phyloP scores from a whole-genome alignment of 164 flowering plant species.

The Sedum album region DNA sequence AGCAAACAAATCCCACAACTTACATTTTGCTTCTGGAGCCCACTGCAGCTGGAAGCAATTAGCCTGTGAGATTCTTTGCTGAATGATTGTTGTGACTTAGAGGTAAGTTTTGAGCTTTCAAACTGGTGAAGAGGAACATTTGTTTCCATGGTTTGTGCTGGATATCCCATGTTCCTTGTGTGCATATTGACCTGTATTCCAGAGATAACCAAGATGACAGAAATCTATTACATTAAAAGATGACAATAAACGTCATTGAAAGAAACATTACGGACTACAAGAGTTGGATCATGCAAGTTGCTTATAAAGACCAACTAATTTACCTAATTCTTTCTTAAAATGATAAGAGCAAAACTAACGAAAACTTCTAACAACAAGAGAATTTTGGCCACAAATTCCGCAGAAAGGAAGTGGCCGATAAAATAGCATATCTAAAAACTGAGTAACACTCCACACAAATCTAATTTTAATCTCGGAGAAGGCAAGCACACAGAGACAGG shows the following conservation, averaged over 20 bases:
- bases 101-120: slow-evolving; percentile 14
- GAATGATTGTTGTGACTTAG: slow-evolving; percentile 13
- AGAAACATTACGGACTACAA: neutral
- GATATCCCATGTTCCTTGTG: slow-evolving; percentile 23
- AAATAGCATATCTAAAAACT: no score
- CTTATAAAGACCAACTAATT: neutral
- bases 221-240: neutral
- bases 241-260: neutral
- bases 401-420: no score
- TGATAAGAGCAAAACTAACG: neutral
- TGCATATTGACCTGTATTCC: slow-evolving; percentile 27
- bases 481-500: neutral
- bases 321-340: neutral
- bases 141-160: slow-evolving; percentile 14
- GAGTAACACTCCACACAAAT: no score
- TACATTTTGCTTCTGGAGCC: neutral
- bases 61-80: neutral
- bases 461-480: no score
- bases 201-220: neutral
- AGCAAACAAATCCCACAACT: neutral
- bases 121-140: slow-evolving; percentile 17
- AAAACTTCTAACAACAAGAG: no score
- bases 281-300: neutral
- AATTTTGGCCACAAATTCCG: no score
- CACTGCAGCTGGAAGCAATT: neutral